phyloP scores from a whole-genome alignment of 805 yeast genomes.

The Candida saitoana region DNA sequence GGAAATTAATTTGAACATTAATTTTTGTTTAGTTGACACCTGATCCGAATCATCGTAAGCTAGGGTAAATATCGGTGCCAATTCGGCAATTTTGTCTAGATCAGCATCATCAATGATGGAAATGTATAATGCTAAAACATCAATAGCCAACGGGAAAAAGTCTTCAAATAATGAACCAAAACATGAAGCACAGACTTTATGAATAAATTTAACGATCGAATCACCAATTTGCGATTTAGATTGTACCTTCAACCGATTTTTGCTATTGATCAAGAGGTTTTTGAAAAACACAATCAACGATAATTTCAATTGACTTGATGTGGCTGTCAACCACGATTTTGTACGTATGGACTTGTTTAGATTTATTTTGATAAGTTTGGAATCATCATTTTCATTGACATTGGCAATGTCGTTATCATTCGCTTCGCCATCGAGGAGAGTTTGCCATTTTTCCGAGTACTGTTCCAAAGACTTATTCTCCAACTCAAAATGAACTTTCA shows the following conservation, averaged over 20 bases:
- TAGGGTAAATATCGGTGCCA: neutral
- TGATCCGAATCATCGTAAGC: conserved; percentile 1
- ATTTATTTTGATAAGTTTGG: neutral
- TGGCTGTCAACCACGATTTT: conserved; percentile 34
- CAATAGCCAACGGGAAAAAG: conserved; percentile 26
- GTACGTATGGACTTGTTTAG: conserved; percentile 11
- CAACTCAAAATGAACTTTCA: conserved; percentile 3
- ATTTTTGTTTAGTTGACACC: conserved; percentile 3
- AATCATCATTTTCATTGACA: neutral
- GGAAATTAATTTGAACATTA: conserved; percentile 13
- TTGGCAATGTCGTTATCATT: conserved; percentile 2
- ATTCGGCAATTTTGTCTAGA: neutral
- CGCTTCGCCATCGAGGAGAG: neutral
- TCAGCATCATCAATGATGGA: neutral
- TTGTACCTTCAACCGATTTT: conserved; percentile 17
- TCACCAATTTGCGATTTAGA: conserved; percentile 20
- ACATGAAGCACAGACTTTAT: conserved; percentile 19
- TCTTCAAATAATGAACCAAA: conserved; percentile 30
- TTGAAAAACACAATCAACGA: conserved; percentile 30
- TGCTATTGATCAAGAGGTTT: conserved; percentile 19
- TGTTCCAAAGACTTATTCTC: neutral
- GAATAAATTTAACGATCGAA: conserved; percentile 20
- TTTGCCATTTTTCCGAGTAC: conserved; percentile 1
- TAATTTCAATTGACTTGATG: conserved; percentile 34
- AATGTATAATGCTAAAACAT: conserved; percentile 23